A percentile compares a stretch with the other conserved stretches of the same genome.
Conservation (phyloP, 805 yeast genomes). For the Candida awuae region DNA sequence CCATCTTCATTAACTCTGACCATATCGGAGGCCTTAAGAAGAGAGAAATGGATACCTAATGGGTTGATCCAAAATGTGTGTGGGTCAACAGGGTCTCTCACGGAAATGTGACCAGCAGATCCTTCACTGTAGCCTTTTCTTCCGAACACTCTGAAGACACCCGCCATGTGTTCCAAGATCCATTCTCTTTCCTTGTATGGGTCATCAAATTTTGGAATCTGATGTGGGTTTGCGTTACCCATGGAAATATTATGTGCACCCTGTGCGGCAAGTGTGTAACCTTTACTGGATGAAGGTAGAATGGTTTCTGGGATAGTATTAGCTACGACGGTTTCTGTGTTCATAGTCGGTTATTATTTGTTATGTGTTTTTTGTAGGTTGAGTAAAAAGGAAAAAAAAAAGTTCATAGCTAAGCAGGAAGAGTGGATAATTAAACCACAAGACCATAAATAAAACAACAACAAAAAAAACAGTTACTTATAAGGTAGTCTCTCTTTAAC, state of each 20-base stretch:
- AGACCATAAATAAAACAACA: too few species aligned
- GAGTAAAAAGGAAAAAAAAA: too few species aligned
- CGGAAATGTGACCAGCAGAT: conserved; percentile 77
- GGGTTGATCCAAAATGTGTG: conserved; percentile 87
- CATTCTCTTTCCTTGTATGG: conserved; percentile 43
- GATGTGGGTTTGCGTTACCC: conserved; percentile 45
- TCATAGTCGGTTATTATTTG: conserved; percentile 1
- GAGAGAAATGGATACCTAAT: conserved; percentile 64
- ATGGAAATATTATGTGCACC: conserved; percentile 57
- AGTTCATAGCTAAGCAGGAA: too few species aligned
- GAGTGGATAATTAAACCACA: too few species aligned
- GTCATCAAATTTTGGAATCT: conserved; percentile 45
- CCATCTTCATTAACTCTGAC: conserved; percentile 59
- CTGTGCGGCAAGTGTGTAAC: conserved; percentile 34
- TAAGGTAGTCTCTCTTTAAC: too few species aligned
- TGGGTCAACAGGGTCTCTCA: conserved; percentile 78
- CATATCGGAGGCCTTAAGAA: conserved; percentile 53
- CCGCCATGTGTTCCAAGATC: conserved; percentile 71
- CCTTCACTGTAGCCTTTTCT: conserved; percentile 72
- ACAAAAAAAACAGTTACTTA: too few species aligned
- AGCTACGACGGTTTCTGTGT: conserved; percentile 8
- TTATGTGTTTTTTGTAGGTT: background rate
- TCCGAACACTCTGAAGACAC: conserved; percentile 77
- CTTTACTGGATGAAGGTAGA: conserved; percentile 31
- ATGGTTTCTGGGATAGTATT: conserved; percentile 24